These are phyloP conservation scores for Nannochloropsis salina DNA, from an alignment of 108 stramenopile genomes.

Conservation along the genomic window DNA sequence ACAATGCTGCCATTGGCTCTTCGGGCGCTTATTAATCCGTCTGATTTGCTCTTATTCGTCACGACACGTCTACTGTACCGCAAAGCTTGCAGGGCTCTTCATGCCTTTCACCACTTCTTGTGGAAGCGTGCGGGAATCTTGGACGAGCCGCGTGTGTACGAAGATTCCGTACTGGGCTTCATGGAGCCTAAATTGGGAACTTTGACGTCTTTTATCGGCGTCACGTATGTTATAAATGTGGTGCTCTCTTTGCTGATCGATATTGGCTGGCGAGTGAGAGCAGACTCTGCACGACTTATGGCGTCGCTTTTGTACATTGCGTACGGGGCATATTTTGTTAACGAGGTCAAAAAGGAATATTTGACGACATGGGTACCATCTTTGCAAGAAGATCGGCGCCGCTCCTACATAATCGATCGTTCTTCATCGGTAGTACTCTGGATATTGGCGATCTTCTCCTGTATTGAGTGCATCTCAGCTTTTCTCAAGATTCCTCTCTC, in stretches of 20 bases:
- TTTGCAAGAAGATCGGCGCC: slow-evolving; percentile 21
- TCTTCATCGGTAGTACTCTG: slow-evolving; percentile 30
- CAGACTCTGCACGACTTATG: not conserved
- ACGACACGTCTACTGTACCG: not conserved
- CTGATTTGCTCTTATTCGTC: not conserved
- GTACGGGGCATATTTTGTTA: slow-evolving; percentile 41
- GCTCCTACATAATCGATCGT: slow-evolving; percentile 29
- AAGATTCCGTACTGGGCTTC: slow-evolving; percentile 39
- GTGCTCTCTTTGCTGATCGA: not conserved
- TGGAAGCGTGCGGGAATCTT: not conserved
- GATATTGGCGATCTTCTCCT: not conserved
- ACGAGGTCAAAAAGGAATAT: slow-evolving; percentile 33
- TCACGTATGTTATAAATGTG: not conserved
- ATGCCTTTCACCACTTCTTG: slow-evolving; percentile 1
- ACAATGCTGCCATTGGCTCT: not conserved
- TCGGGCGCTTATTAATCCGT: slow-evolving; percentile 1
- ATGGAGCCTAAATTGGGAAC: not conserved
- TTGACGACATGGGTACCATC: slow-evolving; percentile 17
- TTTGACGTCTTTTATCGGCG: not conserved
- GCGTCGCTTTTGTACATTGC: slow-evolving; percentile 33
- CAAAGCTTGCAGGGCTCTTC: slow-evolving; percentile 12
- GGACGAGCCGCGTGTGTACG: slow-evolving; percentile 44
- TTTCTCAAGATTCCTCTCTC: slow-evolving; percentile 49
- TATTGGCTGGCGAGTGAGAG: not conserved
- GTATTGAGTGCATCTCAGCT: slow-evolving; percentile 43